A percentile compares a stretch with the other conserved stretches of the same genome.
Conservation (phyloP, 106 monocot species). For the Platanthera zijinensis region DNA sequence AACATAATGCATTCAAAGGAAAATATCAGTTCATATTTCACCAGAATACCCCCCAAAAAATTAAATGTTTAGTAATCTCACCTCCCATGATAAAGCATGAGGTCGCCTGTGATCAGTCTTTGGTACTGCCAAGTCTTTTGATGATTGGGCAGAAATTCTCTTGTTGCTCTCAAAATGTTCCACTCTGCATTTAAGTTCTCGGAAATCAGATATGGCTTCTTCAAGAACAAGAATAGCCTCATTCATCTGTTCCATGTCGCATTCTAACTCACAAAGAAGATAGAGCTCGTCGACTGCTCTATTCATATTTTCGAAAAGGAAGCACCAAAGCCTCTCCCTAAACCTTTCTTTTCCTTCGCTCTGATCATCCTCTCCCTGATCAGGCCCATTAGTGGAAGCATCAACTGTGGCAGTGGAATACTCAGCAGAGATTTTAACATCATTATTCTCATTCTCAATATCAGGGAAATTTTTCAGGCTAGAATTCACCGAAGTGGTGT, state of each 20-base stretch:
- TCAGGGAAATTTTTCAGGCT: conserved; percentile 7
- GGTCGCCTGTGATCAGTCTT: conserved; percentile 80
- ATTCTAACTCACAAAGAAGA: conserved; percentile 95
- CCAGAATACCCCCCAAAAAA: background rate
- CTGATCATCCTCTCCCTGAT: conserved; percentile 34
- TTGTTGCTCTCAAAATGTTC: conserved; percentile 75
- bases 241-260: conserved; percentile 89
- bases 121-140: conserved; percentile 47
- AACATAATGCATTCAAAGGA: background rate
- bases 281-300: conserved; percentile 97
- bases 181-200: conserved; percentile 76
- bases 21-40: background rate
- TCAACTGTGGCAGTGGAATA: conserved; percentile 13
- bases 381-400: conserved; percentile 17
- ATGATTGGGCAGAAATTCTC: conserved; percentile 25
- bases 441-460: background rate
- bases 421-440: conserved; percentile 9
- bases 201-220: conserved; percentile 88
- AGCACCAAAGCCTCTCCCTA: conserved; percentile 94
- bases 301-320: conserved; percentile 95
- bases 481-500: conserved; percentile 1
- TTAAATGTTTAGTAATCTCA: conserved; percentile 8
- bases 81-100: conserved; percentile 98
- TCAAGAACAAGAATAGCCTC: conserved; percentile 90
- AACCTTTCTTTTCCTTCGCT: conserved; percentile 94